Base-by-base conservation (phyloP, 306 rosid species). In the Glycyrrhiza uralensis region DNA sequence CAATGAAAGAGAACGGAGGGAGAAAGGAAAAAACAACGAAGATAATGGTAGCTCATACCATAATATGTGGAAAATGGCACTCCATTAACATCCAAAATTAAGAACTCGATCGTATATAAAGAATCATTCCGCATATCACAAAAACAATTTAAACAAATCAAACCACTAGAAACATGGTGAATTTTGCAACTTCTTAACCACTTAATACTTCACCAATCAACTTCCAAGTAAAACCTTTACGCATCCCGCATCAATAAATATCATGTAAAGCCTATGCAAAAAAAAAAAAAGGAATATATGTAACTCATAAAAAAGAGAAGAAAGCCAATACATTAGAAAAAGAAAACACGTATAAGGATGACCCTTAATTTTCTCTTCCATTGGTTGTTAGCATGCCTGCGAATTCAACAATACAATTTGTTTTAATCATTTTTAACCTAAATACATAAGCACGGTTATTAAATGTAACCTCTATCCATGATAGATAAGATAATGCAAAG, bases 311-410 rank as follows among this genome's bases (percentile, higher is more conserved):
- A 10, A 14, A 47, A 24, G 46, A 17, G 49, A 68, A 33, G 20
- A 19, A 67, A 52, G n/a, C 12, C 13, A 63, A 63, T 8, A 63
- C 10, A 19, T 63, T 22, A 19, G n/a, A 20, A 33, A 33, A 33
- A 33, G 6, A 1, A 8, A 8, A 66, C 14, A 36, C 8, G 44
- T 36, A 2, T 6, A 35, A 5, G 6, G 20, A 61, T 36, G 65
- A 54, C 32, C 54, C 66, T 44, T 39, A 26, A 69, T 71, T 28
- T 71, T 28, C 45, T 39, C 76, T 57, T 42, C 23, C 35, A 7
- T 42, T 42, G 5, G 24, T 3, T 19, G 32, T 41, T 17, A 71
- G 55, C 32, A 26, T 60, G 33, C 33, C 17, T 19, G 15, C 47
- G 12, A 30, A 32, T 12, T 59, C 68, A 59, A 45, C 45, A 30